Evolutionary conservation across 2,329 filamentous ascomycete genomes (phyloP), one percentile per base, ranked within the genome.

Genomic region (Blastomyces silverae): DNA sequence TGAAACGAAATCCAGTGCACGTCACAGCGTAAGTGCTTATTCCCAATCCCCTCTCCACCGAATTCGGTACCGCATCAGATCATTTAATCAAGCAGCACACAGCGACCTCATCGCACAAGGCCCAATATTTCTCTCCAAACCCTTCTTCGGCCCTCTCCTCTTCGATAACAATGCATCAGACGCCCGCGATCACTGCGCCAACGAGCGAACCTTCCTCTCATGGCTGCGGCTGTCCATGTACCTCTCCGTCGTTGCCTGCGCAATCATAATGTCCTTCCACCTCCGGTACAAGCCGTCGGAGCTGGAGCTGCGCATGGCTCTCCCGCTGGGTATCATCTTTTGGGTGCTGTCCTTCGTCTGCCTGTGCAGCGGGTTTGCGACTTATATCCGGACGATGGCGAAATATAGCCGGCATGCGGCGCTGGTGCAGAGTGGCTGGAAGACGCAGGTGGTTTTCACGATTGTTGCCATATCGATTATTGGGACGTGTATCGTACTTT

Each of bases 181-280:
- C 73, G 86, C 86, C 6, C 79, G 86, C 66, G 86, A 88, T 70
- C 85, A 88, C 75, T 86, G 84, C 70, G 86, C 86, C 31, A 87
- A 87, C 67, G 86, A 88, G 72, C 80, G 86, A 69, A 88, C 85
- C 0, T 97, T 97, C 73, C 87, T 97, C 37, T 94, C 93, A 1
- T 97, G 94, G 84, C 85, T 97, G 25, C 87, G 92, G 3, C 84
- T 97, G 1, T 88, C 90, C 42, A 85, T 96, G 70, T 96, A 96
- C 79, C 92, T 97, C 84, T 87, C 91, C 68, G 82, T 99, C 62
- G 91, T 97, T 10, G 86, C 90, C 37, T 85, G 96, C 42, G 93
- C 94, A 61, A 96, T 99, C 69, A 87, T 96, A 11, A 83, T 97
- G 61, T 96, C 91, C 17, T 99, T 99, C 76, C 93, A 99, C 73